Conservation (phyloP, 352 stramenopile genomes). For the Phytophthora sojae region DNA sequence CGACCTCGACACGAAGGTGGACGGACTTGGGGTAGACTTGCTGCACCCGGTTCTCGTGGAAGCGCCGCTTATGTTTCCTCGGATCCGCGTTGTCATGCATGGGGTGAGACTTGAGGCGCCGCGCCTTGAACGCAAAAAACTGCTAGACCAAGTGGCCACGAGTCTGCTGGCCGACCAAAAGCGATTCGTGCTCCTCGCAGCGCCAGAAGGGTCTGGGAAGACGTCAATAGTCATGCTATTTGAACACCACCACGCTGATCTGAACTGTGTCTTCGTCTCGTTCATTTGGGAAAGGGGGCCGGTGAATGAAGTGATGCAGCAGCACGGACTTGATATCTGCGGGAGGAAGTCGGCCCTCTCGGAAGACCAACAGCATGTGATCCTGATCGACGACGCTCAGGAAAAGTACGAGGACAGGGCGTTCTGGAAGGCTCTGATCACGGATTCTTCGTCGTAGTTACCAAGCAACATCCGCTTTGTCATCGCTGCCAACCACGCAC, state of each 20-base stretch:
- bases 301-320: neutral
- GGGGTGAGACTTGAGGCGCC: neutral
- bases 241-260: neutral
- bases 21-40: neutral
- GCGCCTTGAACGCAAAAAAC: neutral
- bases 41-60: neutral
- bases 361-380: neutral
- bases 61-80: neutral
- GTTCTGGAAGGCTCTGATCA: too few species aligned
- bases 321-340: neutral
- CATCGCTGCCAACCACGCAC: too few species aligned
- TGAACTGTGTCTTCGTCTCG: neutral
- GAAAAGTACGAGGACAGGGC: too few species aligned
- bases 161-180: neutral
- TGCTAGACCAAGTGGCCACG: neutral
- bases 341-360: neutral
- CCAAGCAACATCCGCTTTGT: too few species aligned
- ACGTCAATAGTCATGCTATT: neutral
- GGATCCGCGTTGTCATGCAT: neutral
- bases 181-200: neutral
- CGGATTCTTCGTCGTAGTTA: too few species aligned
- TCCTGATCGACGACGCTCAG: too few species aligned
- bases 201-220: neutral
- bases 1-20: neutral
- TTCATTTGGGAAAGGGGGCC: neutral